A percentile compares a stretch with the other conserved stretches of the same genome.
These are phyloP conservation scores for Evansstolkia leycettana DNA, from an alignment of 495 filamentous ascomycete genomes.

Conservation along the genomic window DNA sequence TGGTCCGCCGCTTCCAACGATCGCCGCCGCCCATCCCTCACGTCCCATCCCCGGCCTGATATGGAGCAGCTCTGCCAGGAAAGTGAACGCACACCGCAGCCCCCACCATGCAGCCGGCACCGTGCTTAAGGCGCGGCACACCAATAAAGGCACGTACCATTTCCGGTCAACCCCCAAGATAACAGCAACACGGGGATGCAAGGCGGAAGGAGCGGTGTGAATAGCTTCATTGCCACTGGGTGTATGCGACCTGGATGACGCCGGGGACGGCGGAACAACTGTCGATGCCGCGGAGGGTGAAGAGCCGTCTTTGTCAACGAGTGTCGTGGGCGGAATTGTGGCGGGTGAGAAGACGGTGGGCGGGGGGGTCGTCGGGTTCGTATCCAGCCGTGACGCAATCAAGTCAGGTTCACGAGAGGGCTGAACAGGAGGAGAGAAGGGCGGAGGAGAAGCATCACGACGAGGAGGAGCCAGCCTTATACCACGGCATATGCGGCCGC, in stretches of 20 bases:
- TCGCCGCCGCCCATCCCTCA: conserved; percentile 33
- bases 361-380: conserved; percentile 4
- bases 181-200: conserved; percentile 54
- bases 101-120: conserved; percentile 50
- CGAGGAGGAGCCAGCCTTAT: conserved; percentile 35
- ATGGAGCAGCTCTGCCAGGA: conserved; percentile 42
- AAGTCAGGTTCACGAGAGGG: conserved; percentile 17
- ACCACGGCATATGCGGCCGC: conserved; percentile 24
- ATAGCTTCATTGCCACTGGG: conserved; percentile 23
- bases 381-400: conserved; percentile 7
- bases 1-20: conserved; percentile 32
- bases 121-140: conserved; percentile 49
- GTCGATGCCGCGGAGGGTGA: conserved; percentile 11
- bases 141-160: conserved; percentile 50
- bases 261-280: conserved; percentile 23
- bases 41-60: conserved; percentile 34
- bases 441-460: conserved; percentile 31
- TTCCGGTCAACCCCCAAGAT: conserved; percentile 48
- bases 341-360: conserved; percentile 4
- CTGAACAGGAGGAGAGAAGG: conserved; percentile 20
- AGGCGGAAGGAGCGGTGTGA: conserved; percentile 18
- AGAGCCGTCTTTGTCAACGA: conserved; percentile 21
- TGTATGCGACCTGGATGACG: conserved; percentile 21
- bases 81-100: conserved; percentile 46
- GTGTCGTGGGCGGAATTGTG: conserved; percentile 2